Conservation (phyloP, 2,329 filamentous ascomycete species). For the Fusarium brachygibbosum region DNA sequence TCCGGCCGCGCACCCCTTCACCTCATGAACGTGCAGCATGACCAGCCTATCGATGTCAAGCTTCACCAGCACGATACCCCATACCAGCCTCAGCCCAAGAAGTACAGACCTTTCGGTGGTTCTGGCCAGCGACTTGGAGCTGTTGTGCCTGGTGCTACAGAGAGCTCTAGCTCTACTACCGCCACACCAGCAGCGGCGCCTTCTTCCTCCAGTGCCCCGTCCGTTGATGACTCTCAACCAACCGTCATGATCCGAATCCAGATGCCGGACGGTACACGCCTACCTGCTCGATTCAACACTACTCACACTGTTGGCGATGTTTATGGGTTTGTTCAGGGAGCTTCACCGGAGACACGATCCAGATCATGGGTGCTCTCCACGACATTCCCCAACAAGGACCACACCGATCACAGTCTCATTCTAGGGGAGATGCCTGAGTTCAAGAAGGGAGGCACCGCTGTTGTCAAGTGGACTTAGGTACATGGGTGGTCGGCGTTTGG, state of each 20-base stretch:
- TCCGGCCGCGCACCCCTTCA: conserved; percentile 81
- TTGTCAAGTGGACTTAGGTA: conserved; percentile 69
- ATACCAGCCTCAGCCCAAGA: conserved; percentile 78
- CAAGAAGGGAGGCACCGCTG: conserved; percentile 74
- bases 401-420: conserved; percentile 74
- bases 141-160: conserved; percentile 74
- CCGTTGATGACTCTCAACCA: conserved; percentile 75
- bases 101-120: conserved; percentile 82
- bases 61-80: conserved; percentile 79
- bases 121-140: conserved; percentile 81
- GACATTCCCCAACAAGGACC: conserved; percentile 85
- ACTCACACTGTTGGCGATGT: conserved; percentile 82
- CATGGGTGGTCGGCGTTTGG: conserved; percentile 40
- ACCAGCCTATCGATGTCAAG: conserved; percentile 84
- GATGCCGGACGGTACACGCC: conserved; percentile 80
- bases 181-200: conserved; percentile 51
- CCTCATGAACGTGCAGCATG: conserved; percentile 80
- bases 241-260: conserved; percentile 80
- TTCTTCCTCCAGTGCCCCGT: conserved; percentile 53
- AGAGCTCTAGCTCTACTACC: conserved; percentile 28
- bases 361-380: conserved; percentile 83
- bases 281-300: conserved; percentile 86
- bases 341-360: conserved; percentile 67
- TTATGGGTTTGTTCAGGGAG: conserved; percentile 79
- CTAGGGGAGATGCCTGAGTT: conserved; percentile 74